Evolutionary conservation across 139 green algal genomes (phyloP), one percentile per base, ranked within the genome.

Genomic region (Chlamydomonas incerta): DNA sequence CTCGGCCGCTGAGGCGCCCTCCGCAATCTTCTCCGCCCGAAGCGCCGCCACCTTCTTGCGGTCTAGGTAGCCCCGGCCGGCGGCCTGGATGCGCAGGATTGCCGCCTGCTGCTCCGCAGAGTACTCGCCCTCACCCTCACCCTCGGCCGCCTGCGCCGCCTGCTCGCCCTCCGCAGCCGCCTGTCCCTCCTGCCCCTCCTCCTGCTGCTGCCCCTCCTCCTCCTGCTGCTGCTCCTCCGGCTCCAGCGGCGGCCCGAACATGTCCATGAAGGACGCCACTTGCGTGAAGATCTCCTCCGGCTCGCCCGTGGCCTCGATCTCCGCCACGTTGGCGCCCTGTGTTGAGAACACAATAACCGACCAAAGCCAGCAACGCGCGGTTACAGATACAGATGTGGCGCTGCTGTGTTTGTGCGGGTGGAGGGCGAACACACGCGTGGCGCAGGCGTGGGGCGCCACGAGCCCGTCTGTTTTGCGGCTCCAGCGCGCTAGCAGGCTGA

Each of bases 251-350:
- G 72, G 41, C 29, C 75, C 72, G 33, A 80, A 80, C 31, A 37
- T 15, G 13, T 81, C 50, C 13, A 70, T 77, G 70, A 85, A 69
- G 2, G 20, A 2, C 0, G 50, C 66, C 33, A 34, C 80, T 9
- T 76, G 35, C 33, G 6, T 50, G 83, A 83, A 93, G 29, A 92
- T 80, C 18, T 87, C 80, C 23, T 89, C 83, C 37, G 63, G 37
- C 10, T 29, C 26, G 0, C n/a, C 86, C 0, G 33, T 18, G 50
- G 90, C 81, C 68, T 92, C 86, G 34, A 92, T 80, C 75, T 92
- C 87, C 6, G 46, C 57, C 68, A 90, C 41, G 46, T 85, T 75
- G 67, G 26, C 82, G 75, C 35, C 83, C 88, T 80, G 70, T n/a
- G 34, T 1, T n/a, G n/a, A n/a, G n/a, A n/a, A n/a, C n/a, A n/a